Percentiles rank a stretch among this genome's conserved stretches.
Conservation (phyloP, 495 filamentous ascomycete species). For the Aspergillus conjunctus region DNA sequence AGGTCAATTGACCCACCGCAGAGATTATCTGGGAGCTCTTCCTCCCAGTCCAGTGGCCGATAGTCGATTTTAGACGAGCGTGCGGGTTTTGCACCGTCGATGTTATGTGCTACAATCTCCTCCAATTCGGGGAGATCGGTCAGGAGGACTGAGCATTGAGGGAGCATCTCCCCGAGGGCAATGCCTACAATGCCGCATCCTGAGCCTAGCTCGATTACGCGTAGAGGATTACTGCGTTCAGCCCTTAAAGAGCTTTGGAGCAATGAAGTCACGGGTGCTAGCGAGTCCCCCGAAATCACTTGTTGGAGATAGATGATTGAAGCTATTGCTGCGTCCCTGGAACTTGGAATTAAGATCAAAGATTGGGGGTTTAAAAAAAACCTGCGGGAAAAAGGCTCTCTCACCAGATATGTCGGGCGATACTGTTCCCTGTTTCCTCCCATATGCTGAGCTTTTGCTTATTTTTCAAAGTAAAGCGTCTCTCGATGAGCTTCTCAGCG, state of each 20-base stretch:
- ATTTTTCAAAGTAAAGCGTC: conserved; percentile 47
- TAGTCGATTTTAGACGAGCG: conserved; percentile 50
- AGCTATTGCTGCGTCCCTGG: conserved; percentile 70
- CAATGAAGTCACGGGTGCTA: conserved; percentile 22
- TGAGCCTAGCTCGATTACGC: conserved; percentile 75
- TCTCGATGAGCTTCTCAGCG: conserved; percentile 54
- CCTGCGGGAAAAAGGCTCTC: conserved; percentile 4
- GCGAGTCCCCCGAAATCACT: conserved; percentile 21
- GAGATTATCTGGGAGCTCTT: conserved; percentile 43
- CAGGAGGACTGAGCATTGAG: conserved; percentile 61
- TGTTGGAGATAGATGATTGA: conserved; percentile 49
- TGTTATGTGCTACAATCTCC: conserved; percentile 61
- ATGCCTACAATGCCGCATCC: conserved; percentile 88
- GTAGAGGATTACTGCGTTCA: conserved; percentile 38
- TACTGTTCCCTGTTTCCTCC: conserved; percentile 94
- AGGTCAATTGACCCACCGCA: conserved; percentile 60
- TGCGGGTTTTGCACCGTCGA: conserved; percentile 45
- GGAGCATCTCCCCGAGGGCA: conserved; percentile 62
- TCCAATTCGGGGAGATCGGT: conserved; percentile 83
- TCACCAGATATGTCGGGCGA: conserved; percentile 93
- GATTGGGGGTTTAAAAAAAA: conserved; percentile 12
- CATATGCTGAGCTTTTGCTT: conserved; percentile 54
- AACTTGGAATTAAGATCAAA: conserved; percentile 19
- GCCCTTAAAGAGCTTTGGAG: conserved; percentile 34
- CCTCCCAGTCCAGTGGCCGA: conserved; percentile 75